These are phyloP conservation scores for Acanthamoeba culbertsoni DNA, from an alignment of 208 protist species.

Conservation along the genomic window DNA sequence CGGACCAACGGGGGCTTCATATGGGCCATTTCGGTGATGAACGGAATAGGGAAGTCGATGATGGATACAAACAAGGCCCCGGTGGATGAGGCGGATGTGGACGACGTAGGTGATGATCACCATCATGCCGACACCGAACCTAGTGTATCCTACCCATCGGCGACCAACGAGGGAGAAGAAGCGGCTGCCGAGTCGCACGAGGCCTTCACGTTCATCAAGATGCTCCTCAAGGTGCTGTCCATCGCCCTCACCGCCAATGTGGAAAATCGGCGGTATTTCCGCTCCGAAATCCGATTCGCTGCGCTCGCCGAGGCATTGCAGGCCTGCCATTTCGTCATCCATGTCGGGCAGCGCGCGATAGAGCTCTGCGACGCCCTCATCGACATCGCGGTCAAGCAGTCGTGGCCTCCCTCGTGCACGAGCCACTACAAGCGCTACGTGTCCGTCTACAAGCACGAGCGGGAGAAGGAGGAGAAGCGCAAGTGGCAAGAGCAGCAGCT, in stretches of 20 bases:
- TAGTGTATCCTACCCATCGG: neutral
- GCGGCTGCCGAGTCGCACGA: neutral
- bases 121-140: neutral
- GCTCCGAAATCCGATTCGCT: constrained; percentile 15
- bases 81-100: neutral
- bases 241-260: constrained; percentile 24
- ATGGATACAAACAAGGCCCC: neutral
- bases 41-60: constrained; percentile 32
- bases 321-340: constrained; percentile 37
- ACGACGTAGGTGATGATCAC: neutral
- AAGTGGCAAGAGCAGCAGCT: neutral
- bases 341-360: neutral
- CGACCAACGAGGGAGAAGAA: neutral
- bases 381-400: constrained; percentile 23
- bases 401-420: constrained; percentile 40
- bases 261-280: constrained; percentile 7
- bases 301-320: constrained; percentile 12
- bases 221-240: neutral
- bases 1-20: constrained; percentile 26
- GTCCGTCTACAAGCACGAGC: neutral
- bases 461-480: neutral
- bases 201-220: constrained; percentile 48
- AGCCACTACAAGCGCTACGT: constrained; percentile 1
- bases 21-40: constrained; percentile 45
- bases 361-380: constrained; percentile 49